Evolutionary conservation across 2,329 filamentous ascomycete genomes (phyloP), one percentile per base, ranked within the genome.

Genomic region (Fusarium ramigenum): DNA sequence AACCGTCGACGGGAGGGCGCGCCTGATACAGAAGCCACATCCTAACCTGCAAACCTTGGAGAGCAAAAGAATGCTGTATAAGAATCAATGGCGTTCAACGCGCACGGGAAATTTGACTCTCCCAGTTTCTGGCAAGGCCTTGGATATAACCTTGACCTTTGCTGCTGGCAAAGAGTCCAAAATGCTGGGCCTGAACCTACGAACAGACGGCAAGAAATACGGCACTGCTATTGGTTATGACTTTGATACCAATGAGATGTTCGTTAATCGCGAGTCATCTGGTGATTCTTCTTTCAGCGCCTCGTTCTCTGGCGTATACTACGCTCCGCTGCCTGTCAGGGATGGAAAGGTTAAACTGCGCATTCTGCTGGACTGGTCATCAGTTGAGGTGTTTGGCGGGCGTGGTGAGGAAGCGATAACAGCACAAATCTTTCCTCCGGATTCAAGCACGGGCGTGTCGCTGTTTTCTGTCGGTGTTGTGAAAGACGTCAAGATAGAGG

Each of bases 1-100:
- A 9, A 32, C 46, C 15, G 7, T 49, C 0, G 28, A 32, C 10
- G 46, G 28, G 7, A 18, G 28, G 2, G 46, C 46, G 0, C 46
- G 46, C 3, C 46, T 49, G 7, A 49, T 49, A 9, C 46, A 49
- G 21, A 49, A 49, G 46, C 46, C 46, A 4, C 46, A 49, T 0
- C 15, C 28, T 4, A 49, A 49, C 3, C 28, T 49, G 10, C 28
- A 49, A 12, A 7, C 21, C 0, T n/a, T 49, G 21, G 46, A 49
- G 21, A n/a, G 46, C 14, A n/a, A 1, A 18, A 9, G 21, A 7
- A 32, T 12, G 4, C 1, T 49, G 46, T 49, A 49, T n/a, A 49
- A 49, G 10, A 32, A 49, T 3, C 46, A 49, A 0, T 49, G 46
- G 46, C 28, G 2, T 12, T 49, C 21, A 21, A n/a, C 3, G 5